Evolutionary conservation across 345 rosid genomes (phyloP).

Genomic region (Streptanthus diversifolius): DNA sequence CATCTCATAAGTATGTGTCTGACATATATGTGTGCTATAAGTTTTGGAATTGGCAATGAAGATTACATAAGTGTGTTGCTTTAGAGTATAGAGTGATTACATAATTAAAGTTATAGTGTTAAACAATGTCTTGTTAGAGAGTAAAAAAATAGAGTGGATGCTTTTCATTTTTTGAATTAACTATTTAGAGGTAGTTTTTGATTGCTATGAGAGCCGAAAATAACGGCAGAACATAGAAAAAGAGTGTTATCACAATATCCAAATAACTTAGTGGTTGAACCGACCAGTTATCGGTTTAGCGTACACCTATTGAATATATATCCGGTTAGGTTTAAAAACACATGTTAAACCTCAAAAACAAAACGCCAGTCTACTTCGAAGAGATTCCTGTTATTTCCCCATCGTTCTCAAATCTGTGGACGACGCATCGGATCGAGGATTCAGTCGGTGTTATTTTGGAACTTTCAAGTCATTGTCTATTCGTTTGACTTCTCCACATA

Average conservation of each 20-base stretch:
- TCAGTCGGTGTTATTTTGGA: neutral
- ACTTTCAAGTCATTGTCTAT: neutral
- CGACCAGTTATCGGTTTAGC: neutral
- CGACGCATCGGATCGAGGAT: neutral
- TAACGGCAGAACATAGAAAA: neutral
- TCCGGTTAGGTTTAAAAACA: slow-evolving; percentile 1
- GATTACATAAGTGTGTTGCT: neutral
- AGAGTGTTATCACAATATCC: neutral
- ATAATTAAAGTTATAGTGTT: too few relatives aligned
- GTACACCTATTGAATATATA: neutral
- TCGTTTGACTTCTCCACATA: neutral
- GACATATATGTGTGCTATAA: neutral
- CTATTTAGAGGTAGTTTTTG: too few relatives aligned
- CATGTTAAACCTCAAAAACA: neutral
- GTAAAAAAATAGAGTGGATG: neutral
- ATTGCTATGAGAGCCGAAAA: neutral
- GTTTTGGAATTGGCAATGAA: neutral
- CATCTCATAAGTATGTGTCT: too few relatives aligned
- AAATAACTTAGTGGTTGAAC: neutral
- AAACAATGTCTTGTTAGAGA: too few relatives aligned
- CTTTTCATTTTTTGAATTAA: too few relatives aligned
- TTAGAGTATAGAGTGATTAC: neutral
- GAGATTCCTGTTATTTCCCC: neutral
- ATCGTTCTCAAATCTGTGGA: neutral
- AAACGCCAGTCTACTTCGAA: neutral